Conservation (phyloP, 306 rosid genomes). For the Cucumis hystrix region DNA sequence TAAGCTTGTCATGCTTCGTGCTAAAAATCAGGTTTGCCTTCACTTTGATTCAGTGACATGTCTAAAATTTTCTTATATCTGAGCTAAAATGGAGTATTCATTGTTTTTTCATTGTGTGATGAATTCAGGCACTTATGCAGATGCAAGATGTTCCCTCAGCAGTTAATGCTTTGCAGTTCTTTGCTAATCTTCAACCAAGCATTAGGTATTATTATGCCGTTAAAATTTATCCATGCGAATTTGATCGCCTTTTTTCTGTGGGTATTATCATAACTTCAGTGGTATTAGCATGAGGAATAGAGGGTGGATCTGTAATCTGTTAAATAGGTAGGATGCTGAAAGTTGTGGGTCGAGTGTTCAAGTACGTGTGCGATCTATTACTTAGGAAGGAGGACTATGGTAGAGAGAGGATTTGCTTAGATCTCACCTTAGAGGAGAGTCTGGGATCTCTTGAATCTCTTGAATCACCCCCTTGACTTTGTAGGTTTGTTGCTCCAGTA, state of each 20-base stretch:
- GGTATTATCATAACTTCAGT: neutral
- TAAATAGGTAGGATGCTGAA: neutral
- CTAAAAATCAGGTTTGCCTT: slow-evolving; percentile 82
- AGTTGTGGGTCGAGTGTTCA: neutral
- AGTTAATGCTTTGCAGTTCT: slow-evolving; percentile 69
- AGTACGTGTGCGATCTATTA: neutral
- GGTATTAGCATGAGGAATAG: neutral
- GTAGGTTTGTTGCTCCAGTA: neutral
- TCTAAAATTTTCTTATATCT: slow-evolving; percentile 2
- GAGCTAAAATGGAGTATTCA: neutral
- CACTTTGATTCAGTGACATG: neutral
- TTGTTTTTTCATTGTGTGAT: slow-evolving; percentile 4
- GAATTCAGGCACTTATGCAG: slow-evolving; percentile 81
- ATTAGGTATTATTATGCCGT: slow-evolving; percentile 43
- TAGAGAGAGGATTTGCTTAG: neutral
- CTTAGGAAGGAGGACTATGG: neutral
- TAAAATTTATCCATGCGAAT: neutral
- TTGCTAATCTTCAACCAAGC: slow-evolving; percentile 76
- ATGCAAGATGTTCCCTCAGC: slow-evolving; percentile 92
- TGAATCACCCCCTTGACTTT: neutral
- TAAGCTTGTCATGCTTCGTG: slow-evolving; percentile 98
- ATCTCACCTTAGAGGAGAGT: neutral
- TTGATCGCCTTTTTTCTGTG: neutral
- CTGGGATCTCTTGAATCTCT: neutral
- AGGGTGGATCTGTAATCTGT: neutral